Conservation (phyloP, 805 yeast genomes). For the Candida maris region DNA sequence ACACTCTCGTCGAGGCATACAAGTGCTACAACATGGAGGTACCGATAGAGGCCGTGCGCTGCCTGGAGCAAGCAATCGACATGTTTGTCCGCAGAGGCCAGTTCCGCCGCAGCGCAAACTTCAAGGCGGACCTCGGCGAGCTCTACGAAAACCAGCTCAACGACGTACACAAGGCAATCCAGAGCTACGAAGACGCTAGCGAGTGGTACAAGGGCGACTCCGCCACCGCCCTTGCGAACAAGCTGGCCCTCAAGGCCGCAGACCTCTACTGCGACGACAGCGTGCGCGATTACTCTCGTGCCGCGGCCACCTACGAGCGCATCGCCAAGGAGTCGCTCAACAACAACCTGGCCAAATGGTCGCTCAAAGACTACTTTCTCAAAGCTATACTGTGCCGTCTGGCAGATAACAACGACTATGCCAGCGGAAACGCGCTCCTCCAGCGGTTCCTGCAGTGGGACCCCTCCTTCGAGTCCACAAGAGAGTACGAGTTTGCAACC, state of each 20-base stretch:
- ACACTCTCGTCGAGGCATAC: conserved; percentile 83
- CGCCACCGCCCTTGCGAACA: conserved; percentile 85
- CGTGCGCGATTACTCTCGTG: conserved; percentile 65
- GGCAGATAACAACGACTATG: conserved; percentile 72
- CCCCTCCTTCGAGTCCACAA: conserved; percentile 65
- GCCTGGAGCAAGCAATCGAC: conserved; percentile 72
- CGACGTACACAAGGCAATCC: conserved; percentile 65
- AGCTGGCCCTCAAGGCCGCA: conserved; percentile 85
- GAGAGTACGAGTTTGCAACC: conserved; percentile 68
- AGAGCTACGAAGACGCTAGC: conserved; percentile 86
- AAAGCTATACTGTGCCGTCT: conserved; percentile 79
- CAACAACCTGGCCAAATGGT: conserved; percentile 81
- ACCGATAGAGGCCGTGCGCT: conserved; percentile 73
- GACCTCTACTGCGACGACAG: conserved; percentile 70
- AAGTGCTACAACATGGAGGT: conserved; percentile 76
- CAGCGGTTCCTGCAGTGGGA: conserved; percentile 67
- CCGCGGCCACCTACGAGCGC: conserved; percentile 71
- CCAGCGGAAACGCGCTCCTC: conserved; percentile 76
- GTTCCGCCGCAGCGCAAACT: conserved; percentile 94
- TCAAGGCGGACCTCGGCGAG: conserved; percentile 85
- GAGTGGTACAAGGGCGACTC: conserved; percentile 95
- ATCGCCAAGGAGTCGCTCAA: conserved; percentile 74
- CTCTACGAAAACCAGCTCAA: conserved; percentile 73
- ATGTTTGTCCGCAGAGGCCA: conserved; percentile 89
- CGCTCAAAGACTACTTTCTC: conserved; percentile 85